phyloP scores from a whole-genome alignment of 345 rosid species.

The Rhodamnia rubescens region DNA sequence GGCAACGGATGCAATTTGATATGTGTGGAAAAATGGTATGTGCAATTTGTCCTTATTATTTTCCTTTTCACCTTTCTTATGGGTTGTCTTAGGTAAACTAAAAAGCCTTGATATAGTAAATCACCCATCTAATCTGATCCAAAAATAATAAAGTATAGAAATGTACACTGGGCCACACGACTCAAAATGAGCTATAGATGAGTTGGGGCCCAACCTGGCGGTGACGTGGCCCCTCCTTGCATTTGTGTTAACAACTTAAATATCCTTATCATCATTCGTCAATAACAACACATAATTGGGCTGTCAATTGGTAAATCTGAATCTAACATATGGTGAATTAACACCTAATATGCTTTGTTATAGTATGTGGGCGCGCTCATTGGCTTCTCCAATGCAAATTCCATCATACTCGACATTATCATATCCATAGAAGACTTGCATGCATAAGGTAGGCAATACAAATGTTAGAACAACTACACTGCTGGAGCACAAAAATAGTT shows the following conservation, averaged over 20 bases:
- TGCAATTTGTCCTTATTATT: neutral
- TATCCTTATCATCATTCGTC: no score
- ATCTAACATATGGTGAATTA: neutral
- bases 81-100: neutral
- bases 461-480: no score
- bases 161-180: no score
- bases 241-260: no score
- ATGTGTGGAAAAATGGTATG: neutral
- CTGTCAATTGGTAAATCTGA: neutral
- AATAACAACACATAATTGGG: no score
- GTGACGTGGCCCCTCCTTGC: no score
- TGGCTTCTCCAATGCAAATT: neutral
- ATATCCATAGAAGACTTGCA: neutral
- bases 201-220: no score
- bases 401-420: neutral
- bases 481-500: no score
- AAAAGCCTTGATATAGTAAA: neutral
- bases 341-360: neutral
- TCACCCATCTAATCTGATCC: no score
- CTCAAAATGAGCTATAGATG: no score
- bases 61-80: no score
- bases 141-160: neutral
- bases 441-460: neutral
- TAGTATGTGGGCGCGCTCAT: neutral
- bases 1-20: neutral